Base-by-base conservation (phyloP, 495 filamentous ascomycete species). In the Cercophora samala region DNA sequence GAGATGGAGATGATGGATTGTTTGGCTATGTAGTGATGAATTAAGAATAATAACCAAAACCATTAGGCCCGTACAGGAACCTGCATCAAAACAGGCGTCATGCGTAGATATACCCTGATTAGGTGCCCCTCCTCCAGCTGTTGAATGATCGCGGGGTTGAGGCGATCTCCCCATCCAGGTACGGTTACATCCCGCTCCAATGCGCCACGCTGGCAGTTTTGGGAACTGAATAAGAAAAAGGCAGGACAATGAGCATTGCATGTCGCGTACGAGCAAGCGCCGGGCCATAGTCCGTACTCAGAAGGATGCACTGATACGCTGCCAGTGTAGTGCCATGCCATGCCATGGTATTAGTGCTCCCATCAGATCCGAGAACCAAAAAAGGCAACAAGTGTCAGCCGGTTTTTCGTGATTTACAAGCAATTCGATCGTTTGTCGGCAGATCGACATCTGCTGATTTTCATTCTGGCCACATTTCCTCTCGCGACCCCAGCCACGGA, bases 381-480 rank as follows among this genome's bases (percentile, higher is more conserved):
- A 8, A 23, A 56, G 53, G 22, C 53, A 19, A 56, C n/a, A 56
- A 56, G 22, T 56, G 54, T 69, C 55, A 64, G 58, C n/a, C 26
- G 63, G 56, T 64, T 66, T n/a, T 56, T 62, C 25, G 64, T 59
- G 52, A 65, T 65, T 64, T 69, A 32, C 52, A 70, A 71, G 70
- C 69, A 71, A 65, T 25, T 52, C 64, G 54, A 61, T 74, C 70
- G 68, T 71, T 37, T 62, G 69, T 71, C 69, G 70, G 71, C 73
- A 71, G 60, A 67, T 69, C 64, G 67, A 68, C 67, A 73, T 73
- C 69, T 72, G 69, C 71, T 72, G 71, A 73, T 75, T 61, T 70
- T 68, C 63, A 51, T 66, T 74, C 54, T 73, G 73, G 71, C 69
- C 73, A 75, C 71, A 63, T 75, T 72, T 73, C 73, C 69, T 56